These are phyloP conservation scores for Lenzites betulinus DNA, from an alignment of 768 basidiomycete genomes.

Conservation along the genomic window DNA sequence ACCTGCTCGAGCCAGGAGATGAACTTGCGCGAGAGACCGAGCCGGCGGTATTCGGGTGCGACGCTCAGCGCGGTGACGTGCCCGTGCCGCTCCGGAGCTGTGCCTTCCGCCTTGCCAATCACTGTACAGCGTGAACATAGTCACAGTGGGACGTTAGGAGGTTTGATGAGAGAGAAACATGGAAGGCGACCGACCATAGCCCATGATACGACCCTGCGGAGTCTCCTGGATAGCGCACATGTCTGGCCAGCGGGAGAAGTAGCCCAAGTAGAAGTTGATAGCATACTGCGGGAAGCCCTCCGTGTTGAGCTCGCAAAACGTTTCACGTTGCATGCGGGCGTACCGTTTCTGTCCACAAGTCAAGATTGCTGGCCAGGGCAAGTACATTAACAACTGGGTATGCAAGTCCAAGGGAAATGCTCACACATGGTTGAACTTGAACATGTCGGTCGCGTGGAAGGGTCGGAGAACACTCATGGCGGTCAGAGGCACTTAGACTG, in stretches of 20 bases:
- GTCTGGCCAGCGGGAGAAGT: conserved; percentile 91
- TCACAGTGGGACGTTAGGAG: too few species aligned
- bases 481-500: background rate
- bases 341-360: conserved; percentile 97
- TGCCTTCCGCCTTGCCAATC: conserved; percentile 91
- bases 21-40: conserved; percentile 85
- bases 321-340: conserved; percentile 25
- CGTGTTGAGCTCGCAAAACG: background rate
- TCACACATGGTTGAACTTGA: conserved; percentile 91
- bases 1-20: conserved; percentile 85
- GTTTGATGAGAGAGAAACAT: background rate
- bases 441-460: conserved; percentile 87
- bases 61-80: conserved; percentile 96
- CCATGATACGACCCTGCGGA: conserved; percentile 84
- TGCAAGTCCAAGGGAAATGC: too few species aligned
- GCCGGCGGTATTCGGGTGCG: conserved; percentile 88
- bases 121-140: conserved; percentile 56
- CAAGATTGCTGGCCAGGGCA: conserved; percentile 68
- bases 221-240: conserved; percentile 83
- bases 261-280: conserved; percentile 85
- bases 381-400: background rate
- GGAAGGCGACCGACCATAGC: conserved; percentile 73
- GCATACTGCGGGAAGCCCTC: conserved; percentile 60
- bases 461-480: conserved; percentile 84
- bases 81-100: conserved; percentile 78